Evolutionary conservation across 1,139 yeast species (phyloP).

Genomic region (Pichia sp.): DNA sequence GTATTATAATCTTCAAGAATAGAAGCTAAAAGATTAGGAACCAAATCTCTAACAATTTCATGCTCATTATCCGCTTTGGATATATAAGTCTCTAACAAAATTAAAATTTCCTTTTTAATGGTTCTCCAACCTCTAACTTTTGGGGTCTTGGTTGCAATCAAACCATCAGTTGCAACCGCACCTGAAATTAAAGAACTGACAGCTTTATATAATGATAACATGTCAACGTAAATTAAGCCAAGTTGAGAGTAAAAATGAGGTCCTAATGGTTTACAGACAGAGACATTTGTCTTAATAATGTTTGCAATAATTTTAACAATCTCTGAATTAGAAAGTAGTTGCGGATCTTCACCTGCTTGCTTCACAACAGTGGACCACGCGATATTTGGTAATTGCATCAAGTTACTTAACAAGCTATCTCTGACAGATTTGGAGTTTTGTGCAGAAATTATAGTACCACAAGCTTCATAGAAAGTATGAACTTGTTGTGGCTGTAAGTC

Average conservation of each 20-base stretch:
- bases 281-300: conserved; percentile 86
- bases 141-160: conserved; percentile 90
- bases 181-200: conserved; percentile 85
- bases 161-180: conserved; percentile 70
- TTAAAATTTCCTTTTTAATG: conserved; percentile 88
- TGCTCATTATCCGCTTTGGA: conserved; percentile 82
- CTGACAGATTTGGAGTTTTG: conserved; percentile 59
- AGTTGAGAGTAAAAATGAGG: conserved; percentile 87
- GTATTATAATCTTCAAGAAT: conserved; percentile 84
- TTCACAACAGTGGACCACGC: conserved; percentile 91
- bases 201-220: conserved; percentile 84
- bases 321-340: conserved; percentile 71
- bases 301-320: conserved; percentile 90
- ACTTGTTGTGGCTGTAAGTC: conserved; percentile 96
- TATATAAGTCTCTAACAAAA: conserved; percentile 82
- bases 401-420: conserved; percentile 64
- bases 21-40: conserved; percentile 77
- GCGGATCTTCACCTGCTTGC: conserved; percentile 87
- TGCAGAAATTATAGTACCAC: conserved; percentile 89
- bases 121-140: conserved; percentile 93
- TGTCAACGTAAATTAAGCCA: conserved; percentile 78
- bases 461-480: conserved; percentile 95
- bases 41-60: conserved; percentile 75
- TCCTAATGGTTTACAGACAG: conserved; percentile 90
- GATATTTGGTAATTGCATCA: conserved; percentile 87